Evolutionary conservation across 768 basidiomycete genomes (phyloP), one percentile per base, ranked within the genome.

Genomic region (Kwoniella europaea): DNA sequence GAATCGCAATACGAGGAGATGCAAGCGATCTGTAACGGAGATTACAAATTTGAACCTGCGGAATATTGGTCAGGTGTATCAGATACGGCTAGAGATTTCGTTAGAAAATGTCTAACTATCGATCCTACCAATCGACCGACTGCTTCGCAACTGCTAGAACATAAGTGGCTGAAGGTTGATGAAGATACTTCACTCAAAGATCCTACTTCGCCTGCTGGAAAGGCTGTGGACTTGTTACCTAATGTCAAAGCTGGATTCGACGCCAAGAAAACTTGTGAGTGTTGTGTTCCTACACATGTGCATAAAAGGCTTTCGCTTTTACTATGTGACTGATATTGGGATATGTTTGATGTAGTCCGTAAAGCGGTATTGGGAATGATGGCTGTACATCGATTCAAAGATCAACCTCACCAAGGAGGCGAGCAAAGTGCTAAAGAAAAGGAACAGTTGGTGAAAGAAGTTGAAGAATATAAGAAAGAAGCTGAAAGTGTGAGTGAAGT

Each of bases 1-100:
- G 95, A 98, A 69, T 89, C 88, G 2, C 85, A 86, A 70, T 83
- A 84, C 63, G 89, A 90, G 73, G 96, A 98, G 85, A 95, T 94
- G 91, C 90, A 96, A 79, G 96, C 96, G 43, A 98, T 98, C 86
- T 90, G 94, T 60, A 88, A 88, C 0, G 94, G 93, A 7, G 92
- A 97, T 84, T 98, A 93, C 86, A 91, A 90, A 80, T 98, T 98
- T 80, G 90, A 91, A 87, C 91, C 91, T 22, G 75, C 71, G n/a
- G 82, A 64, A 88, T 91, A 84, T 75, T 84, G 84, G 84, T 42
- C 68, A 29, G 81, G 81, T 20, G 84, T 84, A 18, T 84, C 84
- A 3, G 74, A 79, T 6, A 69, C 77, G 4, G 96, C 94, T 1
- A 90, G 90, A 68, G 88, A 90, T 74, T 99, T 99, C 82, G 91